phyloP scores from a whole-genome alignment of 495 filamentous ascomycete genomes.

The Parathielavia hyrcaniae region DNA sequence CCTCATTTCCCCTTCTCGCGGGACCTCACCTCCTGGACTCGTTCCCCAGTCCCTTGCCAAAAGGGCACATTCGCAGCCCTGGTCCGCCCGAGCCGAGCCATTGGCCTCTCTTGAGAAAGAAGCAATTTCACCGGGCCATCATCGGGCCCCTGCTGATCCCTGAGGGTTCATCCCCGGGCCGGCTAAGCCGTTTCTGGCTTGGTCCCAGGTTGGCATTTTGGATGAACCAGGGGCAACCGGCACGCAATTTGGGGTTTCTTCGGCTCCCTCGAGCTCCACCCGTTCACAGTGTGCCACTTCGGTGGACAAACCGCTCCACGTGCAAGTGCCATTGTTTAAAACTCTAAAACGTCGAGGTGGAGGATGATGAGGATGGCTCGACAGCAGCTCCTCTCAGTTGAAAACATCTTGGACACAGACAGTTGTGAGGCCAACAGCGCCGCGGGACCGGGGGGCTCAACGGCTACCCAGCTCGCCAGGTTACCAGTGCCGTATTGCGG shows the following conservation, averaged over 20 bases:
- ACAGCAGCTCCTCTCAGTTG: no score
- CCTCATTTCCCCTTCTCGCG: conserved; percentile 3
- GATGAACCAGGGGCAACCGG: conserved; percentile 19
- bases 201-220: conserved; percentile 13
- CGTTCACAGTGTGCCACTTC: neutral
- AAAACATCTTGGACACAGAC: no score
- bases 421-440: no score
- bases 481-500: neutral
- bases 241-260: conserved; percentile 11
- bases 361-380: neutral
- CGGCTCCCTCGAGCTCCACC: neutral
- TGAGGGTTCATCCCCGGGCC: conserved; percentile 19
- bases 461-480: no score
- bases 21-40: conserved; percentile 4
- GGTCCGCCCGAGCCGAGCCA: conserved; percentile 16
- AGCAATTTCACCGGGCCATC: conserved; percentile 34
- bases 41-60: no score
- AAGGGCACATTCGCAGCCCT: conserved; percentile 3
- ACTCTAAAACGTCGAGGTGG: neutral
- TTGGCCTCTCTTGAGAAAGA: conserved; percentile 27
- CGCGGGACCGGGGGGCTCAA: no score
- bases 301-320: neutral
- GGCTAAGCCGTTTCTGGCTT: conserved; percentile 27
- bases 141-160: conserved; percentile 32
- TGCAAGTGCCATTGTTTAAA: neutral